Percentiles rank a stretch among this genome's conserved stretches.
phyloP scores from a whole-genome alignment of 1,284 basidiomycete species.

The Paramarasmius palmivorus region DNA sequence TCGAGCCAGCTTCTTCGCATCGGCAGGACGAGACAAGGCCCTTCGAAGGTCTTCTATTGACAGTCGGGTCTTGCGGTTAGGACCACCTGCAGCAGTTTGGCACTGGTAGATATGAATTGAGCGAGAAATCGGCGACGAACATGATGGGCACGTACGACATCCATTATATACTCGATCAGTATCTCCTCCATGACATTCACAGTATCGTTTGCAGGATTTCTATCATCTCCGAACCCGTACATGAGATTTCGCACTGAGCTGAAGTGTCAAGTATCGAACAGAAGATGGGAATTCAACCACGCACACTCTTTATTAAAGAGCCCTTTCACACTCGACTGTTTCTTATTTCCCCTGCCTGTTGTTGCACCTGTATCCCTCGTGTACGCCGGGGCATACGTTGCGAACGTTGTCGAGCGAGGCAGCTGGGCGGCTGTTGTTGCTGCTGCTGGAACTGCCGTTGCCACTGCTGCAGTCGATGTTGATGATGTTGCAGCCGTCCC shows the following conservation, averaged over 20 bases:
- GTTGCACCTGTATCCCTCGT: slow-evolving; percentile 49
- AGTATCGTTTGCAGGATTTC: slow-evolving; percentile 83
- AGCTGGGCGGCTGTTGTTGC: slow-evolving; percentile 14
- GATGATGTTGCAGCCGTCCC: slow-evolving; percentile 27
- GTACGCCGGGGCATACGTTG: slow-evolving; percentile 58
- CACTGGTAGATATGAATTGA: slow-evolving; percentile 47
- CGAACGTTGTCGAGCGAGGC: slow-evolving; percentile 40
- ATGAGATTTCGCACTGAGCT: slow-evolving; percentile 83
- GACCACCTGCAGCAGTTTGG: slow-evolving; percentile 59
- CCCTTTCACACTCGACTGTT: slow-evolving; percentile 67
- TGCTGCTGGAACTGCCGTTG: slow-evolving; percentile 16
- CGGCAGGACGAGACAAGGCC: slow-evolving; percentile 72
- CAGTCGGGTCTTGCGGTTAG: slow-evolving; percentile 69
- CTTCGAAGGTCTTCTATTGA: slow-evolving; percentile 82
- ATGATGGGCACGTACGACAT: slow-evolving; percentile 65
- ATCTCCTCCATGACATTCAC: slow-evolving; percentile 95
- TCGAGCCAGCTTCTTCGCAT: slow-evolving; percentile 84
- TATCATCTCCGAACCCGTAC: slow-evolving; percentile 95
- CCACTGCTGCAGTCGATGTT: slow-evolving; percentile 16
- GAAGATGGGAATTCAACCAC: slow-evolving; percentile 29
- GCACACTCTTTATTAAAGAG: slow-evolving; percentile 77
- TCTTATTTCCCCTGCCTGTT: slow-evolving; percentile 47
- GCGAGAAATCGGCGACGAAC: slow-evolving; percentile 17
- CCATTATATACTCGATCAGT: slow-evolving; percentile 86
- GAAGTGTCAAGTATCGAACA: too few species aligned